phyloP scores from a whole-genome alignment of 2,329 filamentous ascomycete genomes.

The Colletotrichum sp. region DNA sequence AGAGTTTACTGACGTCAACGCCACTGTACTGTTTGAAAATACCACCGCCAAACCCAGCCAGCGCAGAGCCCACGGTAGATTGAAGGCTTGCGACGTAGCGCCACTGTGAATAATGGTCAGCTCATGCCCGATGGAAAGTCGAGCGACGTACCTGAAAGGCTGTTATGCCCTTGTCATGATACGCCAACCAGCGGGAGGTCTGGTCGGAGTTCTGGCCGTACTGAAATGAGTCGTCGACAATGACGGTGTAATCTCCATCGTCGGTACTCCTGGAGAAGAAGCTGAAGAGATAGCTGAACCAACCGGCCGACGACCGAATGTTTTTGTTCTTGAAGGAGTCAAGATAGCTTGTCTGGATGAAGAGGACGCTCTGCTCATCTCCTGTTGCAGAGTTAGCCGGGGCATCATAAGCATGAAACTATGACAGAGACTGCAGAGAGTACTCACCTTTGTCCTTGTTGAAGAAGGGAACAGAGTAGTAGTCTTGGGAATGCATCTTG shows the following conservation, averaged over 20 bases:
- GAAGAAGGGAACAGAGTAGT: background rate
- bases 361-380: background rate
- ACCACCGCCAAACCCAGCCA: background rate
- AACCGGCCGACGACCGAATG: background rate
- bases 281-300: background rate
- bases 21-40: background rate
- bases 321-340: background rate
- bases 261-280: background rate
- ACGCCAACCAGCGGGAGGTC: background rate
- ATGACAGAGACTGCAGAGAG: background rate
- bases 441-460: background rate
- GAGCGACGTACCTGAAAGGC: background rate
- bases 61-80: fast-evolving
- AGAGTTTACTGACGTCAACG: background rate
- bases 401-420: background rate
- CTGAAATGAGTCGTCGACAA: background rate
- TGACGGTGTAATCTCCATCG: background rate
- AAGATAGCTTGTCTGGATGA: background rate
- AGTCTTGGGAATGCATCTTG: background rate
- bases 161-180: background rate
- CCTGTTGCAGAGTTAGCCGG: background rate
- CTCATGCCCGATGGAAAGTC: background rate
- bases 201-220: background rate
- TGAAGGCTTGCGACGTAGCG: background rate
- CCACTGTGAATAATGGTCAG: background rate